Conservation (phyloP, 2,329 filamentous ascomycete species). For the Lecanicillium sp. region DNA sequence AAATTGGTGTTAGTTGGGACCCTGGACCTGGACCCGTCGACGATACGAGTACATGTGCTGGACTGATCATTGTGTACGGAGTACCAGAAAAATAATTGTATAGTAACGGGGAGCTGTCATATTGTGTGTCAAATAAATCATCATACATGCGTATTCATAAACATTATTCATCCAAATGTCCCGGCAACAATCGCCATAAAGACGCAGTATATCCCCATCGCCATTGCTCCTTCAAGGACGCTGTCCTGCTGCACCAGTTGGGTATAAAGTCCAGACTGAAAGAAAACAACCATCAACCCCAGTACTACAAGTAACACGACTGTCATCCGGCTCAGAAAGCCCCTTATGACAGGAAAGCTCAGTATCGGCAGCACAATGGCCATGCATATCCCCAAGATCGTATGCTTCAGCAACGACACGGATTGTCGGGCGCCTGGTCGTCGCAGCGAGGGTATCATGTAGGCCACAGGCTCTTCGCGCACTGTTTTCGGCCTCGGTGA, state of each 20-base stretch:
- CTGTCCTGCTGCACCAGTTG: slow-evolving; percentile 11
- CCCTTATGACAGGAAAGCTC: slow-evolving; percentile 48
- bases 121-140: no score
- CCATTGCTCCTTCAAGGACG: slow-evolving; percentile 8
- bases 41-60: no score
- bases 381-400: slow-evolving; percentile 15
- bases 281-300: slow-evolving; percentile 27
- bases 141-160: no score
- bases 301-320: slow-evolving; percentile 46
- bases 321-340: slow-evolving; percentile 49
- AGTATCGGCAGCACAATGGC: slow-evolving; percentile 48
- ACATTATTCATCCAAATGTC: slow-evolving; percentile 11
- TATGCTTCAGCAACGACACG: not conserved
- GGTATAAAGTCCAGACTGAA: slow-evolving; percentile 17
- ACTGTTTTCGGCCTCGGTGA: not conserved
- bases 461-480: not conserved
- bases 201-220: slow-evolving; percentile 2
- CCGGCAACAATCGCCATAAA: slow-evolving; percentile 7
- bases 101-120: no score
- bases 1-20: slow-evolving; percentile 5
- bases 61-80: no score
- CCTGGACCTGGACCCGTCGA: not conserved
- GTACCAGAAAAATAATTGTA: no score
- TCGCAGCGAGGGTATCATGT: not conserved
- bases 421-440: not conserved